phyloP scores from a whole-genome alignment of 2,329 filamentous ascomycete genomes.

The Hypomyces perniciosus region DNA sequence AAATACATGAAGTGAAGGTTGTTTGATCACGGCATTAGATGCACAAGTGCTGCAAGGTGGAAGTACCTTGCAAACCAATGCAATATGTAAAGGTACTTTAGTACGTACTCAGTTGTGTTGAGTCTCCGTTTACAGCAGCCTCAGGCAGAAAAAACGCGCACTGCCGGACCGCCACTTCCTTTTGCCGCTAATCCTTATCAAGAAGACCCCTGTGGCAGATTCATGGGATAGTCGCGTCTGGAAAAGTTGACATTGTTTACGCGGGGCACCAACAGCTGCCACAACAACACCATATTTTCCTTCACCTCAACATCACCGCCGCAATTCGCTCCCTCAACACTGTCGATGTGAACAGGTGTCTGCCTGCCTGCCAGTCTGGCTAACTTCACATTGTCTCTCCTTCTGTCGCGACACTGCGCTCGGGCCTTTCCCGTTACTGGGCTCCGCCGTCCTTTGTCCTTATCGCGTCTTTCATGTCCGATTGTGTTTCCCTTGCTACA shows the following conservation, averaged over 20 bases:
- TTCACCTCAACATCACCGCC: neutral
- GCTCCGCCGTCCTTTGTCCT: conserved; percentile 14
- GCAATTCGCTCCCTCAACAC: neutral
- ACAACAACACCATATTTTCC: conserved; percentile 5
- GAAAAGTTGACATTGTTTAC: conserved; percentile 13
- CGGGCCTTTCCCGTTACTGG: conserved; percentile 18
- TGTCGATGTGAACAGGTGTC: neutral
- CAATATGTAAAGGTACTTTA: neutral
- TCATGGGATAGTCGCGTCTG: conserved; percentile 9
- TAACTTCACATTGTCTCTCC: conserved; percentile 17
- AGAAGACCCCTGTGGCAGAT: neutral
- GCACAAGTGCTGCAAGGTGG: no score
- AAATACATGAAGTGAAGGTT: no score
- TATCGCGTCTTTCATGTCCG: conserved; percentile 17
- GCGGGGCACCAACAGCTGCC: conserved; percentile 6
- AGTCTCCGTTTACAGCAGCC: no score
- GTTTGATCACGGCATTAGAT: no score
- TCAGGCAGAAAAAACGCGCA: conserved; percentile 19
- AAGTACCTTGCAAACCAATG: neutral
- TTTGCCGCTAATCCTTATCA: conserved; percentile 1
- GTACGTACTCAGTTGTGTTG: no score
- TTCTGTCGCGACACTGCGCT: conserved; percentile 20
- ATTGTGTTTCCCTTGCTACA: conserved; percentile 15
- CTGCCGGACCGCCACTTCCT: conserved; percentile 7
- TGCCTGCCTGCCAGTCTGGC: conserved; percentile 20